Evolutionary conservation across 495 filamentous ascomycete genomes (phyloP).

Genomic region (Trichocladium antarcticum): DNA sequence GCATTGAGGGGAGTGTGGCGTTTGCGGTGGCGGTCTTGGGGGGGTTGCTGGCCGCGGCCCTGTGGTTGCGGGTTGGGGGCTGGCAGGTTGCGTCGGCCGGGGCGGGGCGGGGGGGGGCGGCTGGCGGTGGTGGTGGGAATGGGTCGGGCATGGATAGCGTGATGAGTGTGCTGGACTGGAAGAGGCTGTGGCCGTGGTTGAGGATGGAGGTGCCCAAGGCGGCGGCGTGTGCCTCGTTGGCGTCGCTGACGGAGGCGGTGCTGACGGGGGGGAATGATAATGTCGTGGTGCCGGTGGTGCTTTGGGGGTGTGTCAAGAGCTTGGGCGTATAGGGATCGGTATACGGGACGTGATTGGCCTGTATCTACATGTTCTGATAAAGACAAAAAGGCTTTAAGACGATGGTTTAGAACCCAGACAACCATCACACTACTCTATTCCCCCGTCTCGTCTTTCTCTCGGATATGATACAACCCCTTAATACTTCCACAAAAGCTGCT

Average conservation of each 20-base stretch:
- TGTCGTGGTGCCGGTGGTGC: constrained; percentile 87
- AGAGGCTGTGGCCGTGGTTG: constrained; percentile 24
- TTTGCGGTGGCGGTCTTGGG: constrained; percentile 69
- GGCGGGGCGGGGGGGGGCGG: too few relatives aligned
- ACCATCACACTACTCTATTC: too few relatives aligned
- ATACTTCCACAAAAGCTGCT: constrained; percentile 35
- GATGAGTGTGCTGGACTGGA: constrained; percentile 8
- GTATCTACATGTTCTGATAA: too few relatives aligned
- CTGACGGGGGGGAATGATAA: constrained; percentile 98
- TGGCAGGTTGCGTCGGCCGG: constrained; percentile 41
- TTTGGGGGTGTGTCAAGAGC: constrained; percentile 82
- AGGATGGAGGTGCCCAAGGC: constrained; percentile 44
- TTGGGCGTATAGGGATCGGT: constrained; percentile 39
- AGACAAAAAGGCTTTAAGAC: too few relatives aligned
- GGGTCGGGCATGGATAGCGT: constrained; percentile 12
- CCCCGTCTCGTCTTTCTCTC: too few relatives aligned
- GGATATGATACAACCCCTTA: not conserved
- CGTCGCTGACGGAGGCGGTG: constrained; percentile 88
- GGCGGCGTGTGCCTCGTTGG: constrained; percentile 58
- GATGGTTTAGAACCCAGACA: too few relatives aligned
- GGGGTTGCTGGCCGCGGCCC: constrained; percentile 59
- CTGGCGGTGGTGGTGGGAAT: not conserved
- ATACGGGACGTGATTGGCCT: too few relatives aligned
- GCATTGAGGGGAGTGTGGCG: constrained; percentile 77
- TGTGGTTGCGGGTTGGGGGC: constrained; percentile 63